Conservation (phyloP, 2,329 filamentous ascomycete genomes). For the Talaromyces sp. region DNA sequence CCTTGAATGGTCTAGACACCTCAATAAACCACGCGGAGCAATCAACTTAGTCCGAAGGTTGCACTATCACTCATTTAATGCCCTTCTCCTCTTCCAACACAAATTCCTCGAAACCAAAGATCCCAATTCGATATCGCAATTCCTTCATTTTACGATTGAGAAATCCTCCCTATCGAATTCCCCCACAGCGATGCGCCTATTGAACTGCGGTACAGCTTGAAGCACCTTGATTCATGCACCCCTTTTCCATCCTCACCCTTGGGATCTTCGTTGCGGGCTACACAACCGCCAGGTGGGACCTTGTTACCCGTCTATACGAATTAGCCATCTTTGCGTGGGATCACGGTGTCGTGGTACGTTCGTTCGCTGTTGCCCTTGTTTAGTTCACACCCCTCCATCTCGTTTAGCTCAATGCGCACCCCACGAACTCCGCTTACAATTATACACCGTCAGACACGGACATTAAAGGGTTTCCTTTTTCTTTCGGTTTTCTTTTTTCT, state of each 20-base stretch:
- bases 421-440: slow-evolving; percentile 9
- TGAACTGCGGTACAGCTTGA: slow-evolving; percentile 29
- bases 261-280: slow-evolving; percentile 99
- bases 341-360: slow-evolving; percentile 89
- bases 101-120: background rate
- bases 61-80: background rate
- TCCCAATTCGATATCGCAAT: too few relatives aligned
- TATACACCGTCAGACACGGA: slow-evolving; percentile 61
- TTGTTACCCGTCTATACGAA: slow-evolving; percentile 95
- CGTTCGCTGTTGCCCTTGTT: background rate
- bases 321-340: slow-evolving; percentile 97
- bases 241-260: slow-evolving; percentile 92
- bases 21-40: slow-evolving; percentile 11
- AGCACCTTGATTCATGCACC: slow-evolving; percentile 73
- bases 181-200: slow-evolving; percentile 35
- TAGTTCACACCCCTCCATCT: background rate
- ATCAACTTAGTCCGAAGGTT: background rate
- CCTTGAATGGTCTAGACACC: slow-evolving; percentile 18
- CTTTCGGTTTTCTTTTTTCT: slow-evolving; percentile 83
- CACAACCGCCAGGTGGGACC: slow-evolving; percentile 98
- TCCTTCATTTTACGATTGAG: too few relatives aligned
- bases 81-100: background rate
- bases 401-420: slow-evolving; percentile 1
- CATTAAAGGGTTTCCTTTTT: slow-evolving; percentile 79
- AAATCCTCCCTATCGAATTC: background rate